Evolutionary conservation across 2,329 filamentous ascomycete species (phyloP), one percentile per base, ranked within the genome.

Genomic region (Cladosporium sp.): DNA sequence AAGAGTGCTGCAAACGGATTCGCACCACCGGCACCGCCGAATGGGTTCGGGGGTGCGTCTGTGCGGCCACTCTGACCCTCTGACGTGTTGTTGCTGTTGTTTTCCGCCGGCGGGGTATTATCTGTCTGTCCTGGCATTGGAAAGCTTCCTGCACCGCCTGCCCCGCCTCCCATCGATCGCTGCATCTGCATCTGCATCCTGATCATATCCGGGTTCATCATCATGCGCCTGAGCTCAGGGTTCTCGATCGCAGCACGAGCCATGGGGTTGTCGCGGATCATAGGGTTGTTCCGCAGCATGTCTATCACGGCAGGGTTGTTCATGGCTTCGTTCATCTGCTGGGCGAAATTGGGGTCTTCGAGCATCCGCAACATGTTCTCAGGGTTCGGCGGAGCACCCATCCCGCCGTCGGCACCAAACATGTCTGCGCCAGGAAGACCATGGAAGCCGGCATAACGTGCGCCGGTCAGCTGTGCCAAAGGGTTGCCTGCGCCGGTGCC

Each of bases 241-340:
- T 91, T 93, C 56, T 89, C 85, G 63, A 98, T 82, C 71, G 96
- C 86, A 66, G 95, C 83, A 61, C 90, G 83, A 18, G 88, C 87
- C 78, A 89, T 85, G 2, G 93, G 93, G 67, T 95, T 95, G 65
- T 86, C 83, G 63, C 93, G 83, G 62, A 98, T 90, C 80, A 97
- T 76, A 3, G 75, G 75, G 55, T 70, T 75, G 56, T 77, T 71
- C 53, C 72, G 66, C 61, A 78, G 88, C 81, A 95, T 89, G 66
- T 97, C 89, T 66, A 97, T 81, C 62, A 98, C 87, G 14, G 85
- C 82, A n/a, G 93, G 92, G 71, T 97, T 97, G 70, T 91, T 88
- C 69, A 98, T 86, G 34, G 91, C 89, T 72, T 96, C 92, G 70
- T 93, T 95, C 82, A 98, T 87, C 52, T 85, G 85, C 59, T 89